Conservation (phyloP, 1,139 yeast species). For the Yamadazyma atlantica region DNA sequence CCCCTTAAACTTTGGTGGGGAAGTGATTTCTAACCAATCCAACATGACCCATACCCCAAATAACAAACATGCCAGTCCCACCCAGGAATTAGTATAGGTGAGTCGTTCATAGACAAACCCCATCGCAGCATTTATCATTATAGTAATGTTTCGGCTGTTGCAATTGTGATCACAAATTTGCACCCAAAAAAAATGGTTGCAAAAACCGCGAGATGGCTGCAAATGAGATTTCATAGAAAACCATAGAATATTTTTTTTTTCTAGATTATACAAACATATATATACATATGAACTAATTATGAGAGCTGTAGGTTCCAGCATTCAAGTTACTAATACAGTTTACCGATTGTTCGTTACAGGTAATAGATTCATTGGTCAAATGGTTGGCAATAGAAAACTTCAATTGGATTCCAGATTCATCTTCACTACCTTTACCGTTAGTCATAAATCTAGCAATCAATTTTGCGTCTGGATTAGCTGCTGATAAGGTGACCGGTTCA, state of each 20-base stretch:
- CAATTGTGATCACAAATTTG: slow-evolving; percentile 1
- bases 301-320: slow-evolving; percentile 16
- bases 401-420: slow-evolving; percentile 68
- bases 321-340: slow-evolving; percentile 15
- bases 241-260: neutral
- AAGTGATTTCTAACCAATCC: neutral
- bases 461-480: slow-evolving; percentile 47
- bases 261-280: neutral
- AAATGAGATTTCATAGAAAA: neutral
- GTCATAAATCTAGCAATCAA: slow-evolving; percentile 74
- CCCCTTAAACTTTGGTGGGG: slow-evolving; percentile 31
- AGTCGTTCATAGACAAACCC: no score
- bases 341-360: slow-evolving; percentile 12
- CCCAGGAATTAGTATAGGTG: no score
- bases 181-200: neutral
- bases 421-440: slow-evolving; percentile 58
- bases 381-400: slow-evolving; percentile 49
- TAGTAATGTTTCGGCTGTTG: no score
- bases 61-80: neutral
- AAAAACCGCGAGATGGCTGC: neutral
- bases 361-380: slow-evolving; percentile 4
- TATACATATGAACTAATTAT: neutral
- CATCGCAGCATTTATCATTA: no score
- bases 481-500: slow-evolving; percentile 45
- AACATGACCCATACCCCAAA: neutral